phyloP scores from a whole-genome alignment of 176 grass and related monocot species.

The Rhynchospora tenuis region DNA sequence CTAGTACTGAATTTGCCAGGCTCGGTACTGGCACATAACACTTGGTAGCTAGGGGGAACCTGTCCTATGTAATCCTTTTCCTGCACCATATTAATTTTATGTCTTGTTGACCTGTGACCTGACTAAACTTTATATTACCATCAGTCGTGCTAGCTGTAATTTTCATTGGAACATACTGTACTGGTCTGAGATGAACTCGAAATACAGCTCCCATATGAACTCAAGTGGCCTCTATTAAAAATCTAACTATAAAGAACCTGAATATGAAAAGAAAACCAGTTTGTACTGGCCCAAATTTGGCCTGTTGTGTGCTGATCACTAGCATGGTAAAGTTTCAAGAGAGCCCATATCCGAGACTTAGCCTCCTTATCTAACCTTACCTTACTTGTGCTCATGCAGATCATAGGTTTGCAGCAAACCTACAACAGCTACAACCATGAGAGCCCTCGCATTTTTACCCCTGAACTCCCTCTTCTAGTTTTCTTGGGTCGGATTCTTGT shows the following conservation, averaged over 20 bases:
- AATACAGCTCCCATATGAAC: neutral
- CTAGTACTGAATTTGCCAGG: no score
- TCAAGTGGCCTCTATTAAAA: neutral
- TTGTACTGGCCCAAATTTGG: neutral
- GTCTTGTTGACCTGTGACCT: neutral
- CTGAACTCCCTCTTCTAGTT: slow-evolving; percentile 33
- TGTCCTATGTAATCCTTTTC: neutral
- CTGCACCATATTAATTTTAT: neutral
- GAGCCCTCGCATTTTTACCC: slow-evolving; percentile 51
- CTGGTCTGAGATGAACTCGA: neutral
- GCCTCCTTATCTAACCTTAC: neutral
- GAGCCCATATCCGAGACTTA: neutral
- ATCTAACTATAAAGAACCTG: neutral
- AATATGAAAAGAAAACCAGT: neutral
- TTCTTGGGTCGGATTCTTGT: slow-evolving; percentile 51
- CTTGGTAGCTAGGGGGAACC: no score
- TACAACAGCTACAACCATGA: slow-evolving; percentile 72
- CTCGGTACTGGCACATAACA: no score
- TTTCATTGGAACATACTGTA: neutral
- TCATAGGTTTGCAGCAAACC: slow-evolving; percentile 78
- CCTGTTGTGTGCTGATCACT: neutral
- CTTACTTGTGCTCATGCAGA: slow-evolving; percentile 29
- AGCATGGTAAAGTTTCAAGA: neutral
- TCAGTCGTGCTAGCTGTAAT: neutral
- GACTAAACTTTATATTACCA: neutral